Evolutionary conservation across 179 eudicot genomes (phyloP).

Genomic region (Beta macrorhiza): DNA sequence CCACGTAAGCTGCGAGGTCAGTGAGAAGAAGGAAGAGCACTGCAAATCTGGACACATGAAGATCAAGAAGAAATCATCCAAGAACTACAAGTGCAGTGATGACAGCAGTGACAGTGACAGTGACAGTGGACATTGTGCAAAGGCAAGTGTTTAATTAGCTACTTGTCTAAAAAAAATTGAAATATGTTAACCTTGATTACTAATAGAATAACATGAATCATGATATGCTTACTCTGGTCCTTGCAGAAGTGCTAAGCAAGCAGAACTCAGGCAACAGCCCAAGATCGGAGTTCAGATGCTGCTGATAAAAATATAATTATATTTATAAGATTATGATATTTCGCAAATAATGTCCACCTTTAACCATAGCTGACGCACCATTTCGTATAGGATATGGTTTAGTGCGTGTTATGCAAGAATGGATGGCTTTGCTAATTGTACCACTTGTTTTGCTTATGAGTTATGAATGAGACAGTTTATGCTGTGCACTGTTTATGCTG

Average conservation of each 20-base stretch:
- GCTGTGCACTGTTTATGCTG: background rate
- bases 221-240: slow-evolving; percentile 11
- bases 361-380: slow-evolving; percentile 7
- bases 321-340: background rate
- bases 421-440: background rate
- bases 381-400: slow-evolving; percentile 5
- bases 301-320: background rate
- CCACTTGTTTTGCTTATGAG: background rate
- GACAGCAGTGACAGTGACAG: slow-evolving; percentile 29
- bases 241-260: slow-evolving; percentile 23
- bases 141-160: slow-evolving; percentile 10
- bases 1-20: slow-evolving; percentile 18
- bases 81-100: slow-evolving; percentile 22
- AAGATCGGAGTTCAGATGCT: background rate
- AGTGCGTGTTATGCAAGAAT: slow-evolving; percentile 3
- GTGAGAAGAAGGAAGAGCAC: slow-evolving; percentile 27
- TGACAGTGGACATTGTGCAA: slow-evolving; percentile 28
- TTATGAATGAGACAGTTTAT: background rate
- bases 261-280: background rate
- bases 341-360: slow-evolving; percentile 21
- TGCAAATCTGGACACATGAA: slow-evolving; percentile 22
- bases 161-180: background rate
- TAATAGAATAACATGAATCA: background rate
- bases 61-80: slow-evolving; percentile 32
- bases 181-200: background rate